Evolutionary conservation across 352 stramenopile species (phyloP).

Genomic region (Globisporangium uncinulatum): DNA sequence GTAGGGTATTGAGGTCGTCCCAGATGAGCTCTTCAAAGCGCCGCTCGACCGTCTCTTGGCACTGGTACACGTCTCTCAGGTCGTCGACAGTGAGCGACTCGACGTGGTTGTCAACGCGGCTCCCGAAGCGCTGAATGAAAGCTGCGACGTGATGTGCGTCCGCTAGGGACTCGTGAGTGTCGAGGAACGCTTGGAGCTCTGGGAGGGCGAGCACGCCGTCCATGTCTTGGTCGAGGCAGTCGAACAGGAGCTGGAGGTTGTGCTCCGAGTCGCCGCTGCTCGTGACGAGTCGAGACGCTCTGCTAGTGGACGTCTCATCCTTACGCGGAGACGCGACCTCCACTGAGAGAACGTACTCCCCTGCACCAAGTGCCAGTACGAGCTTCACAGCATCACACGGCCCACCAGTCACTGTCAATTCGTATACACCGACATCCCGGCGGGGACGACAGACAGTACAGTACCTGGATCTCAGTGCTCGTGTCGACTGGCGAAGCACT

Average conservation of each 20-base stretch:
- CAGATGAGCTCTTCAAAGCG: constrained; percentile 31
- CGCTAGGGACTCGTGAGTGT: constrained; percentile 11
- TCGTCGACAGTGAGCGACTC: constrained; percentile 17
- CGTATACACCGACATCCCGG: background rate
- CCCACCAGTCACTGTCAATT: constrained; percentile 4
- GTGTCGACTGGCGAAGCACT: background rate
- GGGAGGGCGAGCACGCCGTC: constrained; percentile 19
- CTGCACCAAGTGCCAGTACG: constrained; percentile 24
- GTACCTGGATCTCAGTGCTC: constrained; percentile 6
- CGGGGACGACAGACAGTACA: background rate
- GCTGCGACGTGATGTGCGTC: background rate
- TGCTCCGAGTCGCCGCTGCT: constrained; percentile 9
- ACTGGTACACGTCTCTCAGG: constrained; percentile 31
- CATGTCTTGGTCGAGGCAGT: constrained; percentile 40
- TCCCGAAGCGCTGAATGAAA: constrained; percentile 22
- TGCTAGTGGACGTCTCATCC: background rate
- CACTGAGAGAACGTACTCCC: constrained; percentile 38
- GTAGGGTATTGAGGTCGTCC: constrained; percentile 20
- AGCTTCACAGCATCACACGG: constrained; percentile 1
- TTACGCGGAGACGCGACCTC: constrained; percentile 2
- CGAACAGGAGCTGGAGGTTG: constrained; percentile 39
- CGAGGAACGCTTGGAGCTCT: constrained; percentile 27
- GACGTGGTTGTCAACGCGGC: background rate
- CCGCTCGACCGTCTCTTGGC: constrained; percentile 10
- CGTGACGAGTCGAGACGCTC: constrained; percentile 6